Base-by-base conservation (phyloP, 805 yeast genomes). In the Alloascoidea hylecoeti region DNA sequence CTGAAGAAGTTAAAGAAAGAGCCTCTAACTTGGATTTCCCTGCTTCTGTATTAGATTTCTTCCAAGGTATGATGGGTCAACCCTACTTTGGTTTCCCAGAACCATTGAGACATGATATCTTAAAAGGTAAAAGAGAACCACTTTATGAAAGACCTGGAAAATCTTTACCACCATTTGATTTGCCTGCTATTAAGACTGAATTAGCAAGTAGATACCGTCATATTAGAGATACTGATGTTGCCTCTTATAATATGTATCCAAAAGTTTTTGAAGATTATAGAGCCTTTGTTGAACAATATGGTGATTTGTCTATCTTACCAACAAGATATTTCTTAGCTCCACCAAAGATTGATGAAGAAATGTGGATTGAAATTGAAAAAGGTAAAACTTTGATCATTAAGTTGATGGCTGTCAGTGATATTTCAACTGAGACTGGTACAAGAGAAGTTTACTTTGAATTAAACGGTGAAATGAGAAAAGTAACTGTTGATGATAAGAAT, bases 41-140 rank as follows among this genome's bases (percentile, higher is more conserved):
- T 49, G 92, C 80, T 54, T 81, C 92, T 16, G 88, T 82, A 14
- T 67, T 82, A 59, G 94, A 82, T 56, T 82, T 82, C 71, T 80
- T 82, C 66, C 86, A 82, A 64, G 94, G 94, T 55, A 70, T 82
- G 57, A 81, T 82, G 75, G 94, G 94, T 61, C 84, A 85, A 48
- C 94, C 94, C 53, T 78, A 77, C 52, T 94, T 92, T 53, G 94
- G 94, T 13, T 82, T 82, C 86, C 94, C 94, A 42, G 94, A 82
- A 61, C 94, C 94, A 35, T 68, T 82, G 58, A 72, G 94, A 68
- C 68, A 86, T 23, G 82, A 81, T 56, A 69, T 82, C 46, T 68
- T 82, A 55, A 73, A 74, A 49, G 82, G 78, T 55, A 82, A 82
- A 74, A 74, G 94, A 69, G 71, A 77, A 59, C 82, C 81, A 63